These are phyloP conservation scores for Gymnopilus dilepis DNA, from an alignment of 768 basidiomycete genomes.

Conservation along the genomic window DNA sequence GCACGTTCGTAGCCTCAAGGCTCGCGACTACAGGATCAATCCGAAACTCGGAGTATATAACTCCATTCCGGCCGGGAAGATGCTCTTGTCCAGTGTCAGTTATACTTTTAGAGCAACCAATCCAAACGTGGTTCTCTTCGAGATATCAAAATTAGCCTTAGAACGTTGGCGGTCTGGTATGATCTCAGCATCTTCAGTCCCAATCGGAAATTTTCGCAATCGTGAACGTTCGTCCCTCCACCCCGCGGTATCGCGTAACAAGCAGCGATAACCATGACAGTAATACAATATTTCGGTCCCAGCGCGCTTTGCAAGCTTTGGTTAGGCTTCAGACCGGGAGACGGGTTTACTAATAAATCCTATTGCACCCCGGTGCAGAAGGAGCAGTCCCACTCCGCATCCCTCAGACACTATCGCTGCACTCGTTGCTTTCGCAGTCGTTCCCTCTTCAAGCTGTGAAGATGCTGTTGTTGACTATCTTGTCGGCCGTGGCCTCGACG, in stretches of 20 bases:
- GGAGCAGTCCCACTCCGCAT: constrained; percentile 1
- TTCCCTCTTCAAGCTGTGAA: neutral
- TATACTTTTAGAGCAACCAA: neutral
- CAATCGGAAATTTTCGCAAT: constrained; percentile 13
- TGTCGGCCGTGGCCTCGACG: constrained; percentile 9
- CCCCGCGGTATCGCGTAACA: neutral
- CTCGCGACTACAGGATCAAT: neutral
- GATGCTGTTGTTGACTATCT: constrained; percentile 10
- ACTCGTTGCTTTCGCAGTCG: neutral
- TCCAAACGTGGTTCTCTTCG: constrained; percentile 1
- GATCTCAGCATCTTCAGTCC: constrained; percentile 5
- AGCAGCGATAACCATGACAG: neutral
- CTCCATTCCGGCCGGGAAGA: constrained; percentile 2
- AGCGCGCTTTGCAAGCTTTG: neutral
- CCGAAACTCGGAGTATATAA: neutral
- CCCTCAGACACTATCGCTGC: constrained; percentile 2
- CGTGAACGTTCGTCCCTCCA: constrained; percentile 8
- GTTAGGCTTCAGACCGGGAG: neutral
- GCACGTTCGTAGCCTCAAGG: constrained; percentile 16
- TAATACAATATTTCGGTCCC: neutral
- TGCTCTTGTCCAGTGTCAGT: neutral
- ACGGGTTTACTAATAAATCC: constrained; percentile 1
- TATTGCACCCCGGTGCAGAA: neutral
- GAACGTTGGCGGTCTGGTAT: constrained; percentile 10
- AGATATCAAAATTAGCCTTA: constrained; percentile 2